Percentiles rank a stretch among this genome's conserved stretches.
phyloP scores from a whole-genome alignment of 2,329 filamentous ascomycete species.

The Trichoderma sp. region DNA sequence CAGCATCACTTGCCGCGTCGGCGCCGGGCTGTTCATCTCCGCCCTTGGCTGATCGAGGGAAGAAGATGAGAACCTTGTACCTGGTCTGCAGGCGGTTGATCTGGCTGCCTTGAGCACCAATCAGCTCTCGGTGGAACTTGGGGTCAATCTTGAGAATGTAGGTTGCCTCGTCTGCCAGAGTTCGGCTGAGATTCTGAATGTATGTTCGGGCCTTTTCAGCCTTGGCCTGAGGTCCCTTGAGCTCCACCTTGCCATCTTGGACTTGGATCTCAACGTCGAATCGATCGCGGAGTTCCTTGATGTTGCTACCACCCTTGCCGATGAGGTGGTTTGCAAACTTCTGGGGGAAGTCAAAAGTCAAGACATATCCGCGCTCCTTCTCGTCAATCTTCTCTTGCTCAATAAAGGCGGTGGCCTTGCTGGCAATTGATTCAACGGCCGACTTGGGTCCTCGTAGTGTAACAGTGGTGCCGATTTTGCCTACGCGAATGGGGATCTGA shows the following conservation, averaged over 20 bases:
- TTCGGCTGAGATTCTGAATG: slow-evolving; percentile 74
- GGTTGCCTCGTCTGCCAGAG: slow-evolving; percentile 86
- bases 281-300: slow-evolving; percentile 62
- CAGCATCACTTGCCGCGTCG: slow-evolving; percentile 66
- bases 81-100: slow-evolving; percentile 90
- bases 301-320: slow-evolving; percentile 64
- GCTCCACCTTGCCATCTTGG: slow-evolving; percentile 87
- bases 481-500: slow-evolving; percentile 59
- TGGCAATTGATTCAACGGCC: slow-evolving; percentile 66
- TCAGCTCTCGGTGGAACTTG: slow-evolving; percentile 91
- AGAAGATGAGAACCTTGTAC: slow-evolving; percentile 93
- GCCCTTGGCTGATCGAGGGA: slow-evolving; percentile 66
- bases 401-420: slow-evolving; percentile 75
- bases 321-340: slow-evolving; percentile 87
- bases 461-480: slow-evolving; percentile 57
- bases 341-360: slow-evolving; percentile 89
- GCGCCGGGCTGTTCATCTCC: slow-evolving; percentile 68
- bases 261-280: slow-evolving; percentile 79
- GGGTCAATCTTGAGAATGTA: slow-evolving; percentile 86
- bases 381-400: slow-evolving; percentile 89
- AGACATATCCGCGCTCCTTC: slow-evolving; percentile 83
- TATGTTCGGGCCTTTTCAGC: slow-evolving; percentile 81
- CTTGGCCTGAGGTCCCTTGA: slow-evolving; percentile 94
- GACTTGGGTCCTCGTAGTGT: slow-evolving; percentile 74
- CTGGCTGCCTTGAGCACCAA: slow-evolving; percentile 80